Percentiles rank a stretch among this genome's conserved stretches.
Conservation (phyloP, 140 eudicot genomes). For the Erigeron philadelphicus region DNA sequence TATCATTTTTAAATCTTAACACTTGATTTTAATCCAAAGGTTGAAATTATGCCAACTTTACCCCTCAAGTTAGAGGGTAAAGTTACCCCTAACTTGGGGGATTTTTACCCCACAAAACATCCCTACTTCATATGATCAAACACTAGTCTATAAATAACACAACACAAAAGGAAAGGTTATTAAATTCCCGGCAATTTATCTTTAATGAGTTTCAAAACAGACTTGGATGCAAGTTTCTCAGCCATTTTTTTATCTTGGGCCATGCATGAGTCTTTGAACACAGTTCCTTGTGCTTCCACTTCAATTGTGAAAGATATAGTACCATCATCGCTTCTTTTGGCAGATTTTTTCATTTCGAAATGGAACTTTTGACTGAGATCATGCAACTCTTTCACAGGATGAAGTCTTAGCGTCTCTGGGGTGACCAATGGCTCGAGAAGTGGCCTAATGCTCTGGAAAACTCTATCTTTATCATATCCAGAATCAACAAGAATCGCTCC, state of each 20-base stretch:
- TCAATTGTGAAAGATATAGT: conserved; percentile 35
- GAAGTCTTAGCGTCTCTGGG: conserved; percentile 56
- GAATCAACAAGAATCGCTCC: conserved; percentile 86
- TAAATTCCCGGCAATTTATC: neutral
- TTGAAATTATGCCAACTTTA: no score
- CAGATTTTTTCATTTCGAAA: conserved; percentile 25
- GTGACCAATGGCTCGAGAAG: conserved; percentile 77
- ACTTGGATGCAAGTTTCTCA: conserved; percentile 48
- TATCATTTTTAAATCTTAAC: no score
- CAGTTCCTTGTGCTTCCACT: conserved; percentile 40
- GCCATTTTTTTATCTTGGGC: conserved; percentile 46
- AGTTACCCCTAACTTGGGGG: no score
- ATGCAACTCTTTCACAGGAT: conserved; percentile 55
- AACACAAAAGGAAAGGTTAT: no score
- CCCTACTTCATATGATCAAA: no score
- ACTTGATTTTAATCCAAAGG: no score
- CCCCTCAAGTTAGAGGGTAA: no score
- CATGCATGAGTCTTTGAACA: conserved; percentile 25
- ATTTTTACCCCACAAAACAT: no score
- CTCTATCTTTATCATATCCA: conserved; percentile 50
- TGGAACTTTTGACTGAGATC: conserved; percentile 44
- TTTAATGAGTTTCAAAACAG: conserved; percentile 47
- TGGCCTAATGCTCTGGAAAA: conserved; percentile 57
- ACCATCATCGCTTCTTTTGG: conserved; percentile 34
- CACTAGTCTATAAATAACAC: no score